These are phyloP conservation scores for Exophiala calicioides DNA, from an alignment of 2,329 filamentous ascomycete genomes.

Conservation along the genomic window DNA sequence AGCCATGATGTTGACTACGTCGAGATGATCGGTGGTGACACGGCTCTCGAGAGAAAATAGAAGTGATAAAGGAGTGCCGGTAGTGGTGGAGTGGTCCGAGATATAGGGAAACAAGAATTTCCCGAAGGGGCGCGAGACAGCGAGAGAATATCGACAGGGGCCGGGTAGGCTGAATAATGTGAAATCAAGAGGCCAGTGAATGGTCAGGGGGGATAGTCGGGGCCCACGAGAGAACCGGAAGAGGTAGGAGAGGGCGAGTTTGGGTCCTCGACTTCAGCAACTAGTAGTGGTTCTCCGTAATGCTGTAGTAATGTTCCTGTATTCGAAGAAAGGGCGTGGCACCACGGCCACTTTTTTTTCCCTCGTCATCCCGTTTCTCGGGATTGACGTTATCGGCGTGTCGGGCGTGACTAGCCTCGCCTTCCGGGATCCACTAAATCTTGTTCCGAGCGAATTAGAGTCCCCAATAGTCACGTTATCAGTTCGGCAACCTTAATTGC, in stretches of 20 bases:
- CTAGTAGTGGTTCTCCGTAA: too few species aligned
- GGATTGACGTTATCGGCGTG: conserved; percentile 10
- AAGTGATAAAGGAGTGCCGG: not conserved
- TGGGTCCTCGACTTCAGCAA: too few species aligned
- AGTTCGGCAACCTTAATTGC: too few species aligned
- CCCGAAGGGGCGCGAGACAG: conserved; percentile 5
- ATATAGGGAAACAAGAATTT: conserved; percentile 9
- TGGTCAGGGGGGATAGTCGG: not conserved
- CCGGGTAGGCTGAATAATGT: conserved; percentile 16
- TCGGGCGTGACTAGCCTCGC: not conserved
- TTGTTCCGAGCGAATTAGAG: not conserved
- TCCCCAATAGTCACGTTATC: too few species aligned
- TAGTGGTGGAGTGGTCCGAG: too few species aligned
- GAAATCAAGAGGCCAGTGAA: conserved; percentile 1
- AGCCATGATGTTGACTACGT: conserved; percentile 25
- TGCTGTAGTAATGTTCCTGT: too few species aligned
- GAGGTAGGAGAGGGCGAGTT: not conserved
- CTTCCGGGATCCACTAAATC: not conserved
- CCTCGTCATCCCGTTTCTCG: not conserved
- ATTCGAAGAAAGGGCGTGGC: too few species aligned
- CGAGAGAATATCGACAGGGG: conserved; percentile 1
- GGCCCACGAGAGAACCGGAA: conserved; percentile 3
- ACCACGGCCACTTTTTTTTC: too few species aligned
- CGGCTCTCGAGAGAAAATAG: conserved; percentile 3
- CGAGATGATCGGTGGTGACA: not conserved